Base-by-base conservation (phyloP, 768 basidiomycete species). In the Clavaria fumosa region DNA sequence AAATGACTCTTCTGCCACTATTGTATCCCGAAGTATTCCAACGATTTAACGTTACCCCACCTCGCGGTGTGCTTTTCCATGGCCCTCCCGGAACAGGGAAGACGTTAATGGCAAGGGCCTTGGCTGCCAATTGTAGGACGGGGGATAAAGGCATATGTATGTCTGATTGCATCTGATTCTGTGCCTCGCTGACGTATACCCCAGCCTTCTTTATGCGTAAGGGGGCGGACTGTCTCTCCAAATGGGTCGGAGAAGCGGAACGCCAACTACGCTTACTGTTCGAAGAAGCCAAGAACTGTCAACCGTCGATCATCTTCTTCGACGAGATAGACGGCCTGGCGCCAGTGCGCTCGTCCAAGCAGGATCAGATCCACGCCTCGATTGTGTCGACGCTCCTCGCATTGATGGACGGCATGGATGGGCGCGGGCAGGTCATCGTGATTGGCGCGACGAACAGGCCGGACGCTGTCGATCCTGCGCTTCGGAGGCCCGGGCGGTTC, bases 131-230 rank as follows among this genome's bases (percentile, higher is more conserved):
- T 44, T 90, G 85, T 53, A 73, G 83, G 22, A 76, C 79, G 0
- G 76, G 83, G 23, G 89, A 86, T 28, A 78, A 80, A 42, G 77
- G 80, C 47, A 89, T 96, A 33, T 80, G 89, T 90, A 54, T n/a
- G n/a, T n/a, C n/a, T n/a, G n/a, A n/a, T n/a, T n/a, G n/a, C n/a
- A n/a, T n/a, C n/a, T n/a, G n/a, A n/a, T n/a, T n/a, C n/a, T n/a
- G n/a, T n/a, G n/a, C n/a, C n/a, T n/a, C n/a, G n/a, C n/a, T n/a
- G n/a, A n/a, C 35, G 84, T 66, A 20, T 7, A 4, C 7, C 15
- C 34, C n/a, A n/a, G 90, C 95, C 2, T 99, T 99, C 65, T 99
- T 93, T 67, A 97, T 99, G 95, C 80, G 95, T 34, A 99, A 99
- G 60, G 95, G 95, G 14, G 95, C 95, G 23, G 95, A 99, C 57